phyloP scores from a whole-genome alignment of 305 asterid species.

The Nicotiana rustica region DNA sequence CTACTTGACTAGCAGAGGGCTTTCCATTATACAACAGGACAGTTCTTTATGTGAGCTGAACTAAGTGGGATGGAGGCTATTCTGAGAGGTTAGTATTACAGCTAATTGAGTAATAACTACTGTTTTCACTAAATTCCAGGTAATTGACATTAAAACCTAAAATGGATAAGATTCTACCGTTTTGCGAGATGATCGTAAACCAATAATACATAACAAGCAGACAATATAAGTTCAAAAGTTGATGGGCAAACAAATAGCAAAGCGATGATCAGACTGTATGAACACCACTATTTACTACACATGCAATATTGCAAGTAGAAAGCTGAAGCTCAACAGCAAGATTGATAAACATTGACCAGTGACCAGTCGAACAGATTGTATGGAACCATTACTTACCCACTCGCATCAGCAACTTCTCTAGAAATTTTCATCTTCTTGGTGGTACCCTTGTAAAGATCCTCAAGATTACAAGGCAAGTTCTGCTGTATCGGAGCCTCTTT shows the following conservation, averaged over 20 bases:
- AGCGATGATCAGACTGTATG: neutral
- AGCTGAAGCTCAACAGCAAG: neutral
- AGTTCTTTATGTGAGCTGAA: neutral
- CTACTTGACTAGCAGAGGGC: neutral
- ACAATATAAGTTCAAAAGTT: neutral
- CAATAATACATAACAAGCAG: neutral
- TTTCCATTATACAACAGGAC: neutral
- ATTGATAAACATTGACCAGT: slow-evolving; percentile 14
- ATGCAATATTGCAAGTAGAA: neutral
- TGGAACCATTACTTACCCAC: slow-evolving; percentile 43
- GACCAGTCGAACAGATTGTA: neutral
- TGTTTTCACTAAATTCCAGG: neutral
- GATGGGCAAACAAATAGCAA: neutral
- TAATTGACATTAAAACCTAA: neutral
- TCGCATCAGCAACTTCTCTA: slow-evolving; percentile 45
- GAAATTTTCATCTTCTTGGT: slow-evolving; percentile 50
- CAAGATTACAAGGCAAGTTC: slow-evolving; percentile 46
- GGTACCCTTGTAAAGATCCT: slow-evolving; percentile 48
- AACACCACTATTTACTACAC: neutral
- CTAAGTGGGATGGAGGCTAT: neutral
- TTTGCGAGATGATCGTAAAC: too few species aligned
- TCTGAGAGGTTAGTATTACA: neutral
- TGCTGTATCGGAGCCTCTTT: slow-evolving; percentile 45
- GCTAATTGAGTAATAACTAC: neutral
- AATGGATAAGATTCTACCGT: too few species aligned